A percentile compares a stretch with the other conserved stretches of the same genome.
phyloP scores from a whole-genome alignment of 2,329 filamentous ascomycete species.

The Arthrinium puccinioides region DNA sequence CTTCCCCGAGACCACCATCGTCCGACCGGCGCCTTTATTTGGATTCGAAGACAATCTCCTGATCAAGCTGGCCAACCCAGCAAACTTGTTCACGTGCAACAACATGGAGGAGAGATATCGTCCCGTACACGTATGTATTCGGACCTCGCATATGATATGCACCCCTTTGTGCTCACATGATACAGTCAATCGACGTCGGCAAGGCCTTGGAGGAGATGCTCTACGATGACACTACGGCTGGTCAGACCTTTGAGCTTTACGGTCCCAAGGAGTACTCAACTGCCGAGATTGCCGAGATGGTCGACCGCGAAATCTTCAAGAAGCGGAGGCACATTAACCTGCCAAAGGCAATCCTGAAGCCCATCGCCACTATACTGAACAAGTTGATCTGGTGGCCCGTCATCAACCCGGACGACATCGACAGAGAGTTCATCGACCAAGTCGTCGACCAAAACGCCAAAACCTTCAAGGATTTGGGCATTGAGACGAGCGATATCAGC shows the following conservation, averaged over 20 bases:
- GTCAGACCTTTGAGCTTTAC: conserved; percentile 89
- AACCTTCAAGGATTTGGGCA: conserved; percentile 89
- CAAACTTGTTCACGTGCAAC: conserved; percentile 84
- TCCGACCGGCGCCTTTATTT: conserved; percentile 87
- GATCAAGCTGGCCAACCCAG: conserved; percentile 71
- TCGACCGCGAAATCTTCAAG: conserved; percentile 90
- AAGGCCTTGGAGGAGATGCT: conserved; percentile 83
- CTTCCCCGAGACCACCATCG: conserved; percentile 95
- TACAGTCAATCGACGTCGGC: conserved; percentile 79
- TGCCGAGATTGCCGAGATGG: conserved; percentile 75
- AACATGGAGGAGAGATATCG: conserved; percentile 86
- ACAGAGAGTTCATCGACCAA: conserved; percentile 91
- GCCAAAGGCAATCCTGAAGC: conserved; percentile 73
- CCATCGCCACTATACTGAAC: conserved; percentile 68
- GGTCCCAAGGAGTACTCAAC: conserved; percentile 90
- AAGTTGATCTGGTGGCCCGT: conserved; percentile 77
- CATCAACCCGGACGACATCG: conserved; percentile 76
- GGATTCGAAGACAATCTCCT: conserved; percentile 92
- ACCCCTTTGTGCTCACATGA: not conserved
- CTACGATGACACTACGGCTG: conserved; percentile 82
- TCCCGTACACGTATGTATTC: conserved; percentile 71
- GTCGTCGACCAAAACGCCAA: conserved; percentile 84
- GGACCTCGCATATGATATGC: not conserved
- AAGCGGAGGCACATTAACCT: conserved; percentile 85
- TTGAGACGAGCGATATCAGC: conserved; percentile 79